These are phyloP conservation scores for Cordyceps cicadae DNA, from an alignment of 2,329 filamentous ascomycete species.

Conservation along the genomic window DNA sequence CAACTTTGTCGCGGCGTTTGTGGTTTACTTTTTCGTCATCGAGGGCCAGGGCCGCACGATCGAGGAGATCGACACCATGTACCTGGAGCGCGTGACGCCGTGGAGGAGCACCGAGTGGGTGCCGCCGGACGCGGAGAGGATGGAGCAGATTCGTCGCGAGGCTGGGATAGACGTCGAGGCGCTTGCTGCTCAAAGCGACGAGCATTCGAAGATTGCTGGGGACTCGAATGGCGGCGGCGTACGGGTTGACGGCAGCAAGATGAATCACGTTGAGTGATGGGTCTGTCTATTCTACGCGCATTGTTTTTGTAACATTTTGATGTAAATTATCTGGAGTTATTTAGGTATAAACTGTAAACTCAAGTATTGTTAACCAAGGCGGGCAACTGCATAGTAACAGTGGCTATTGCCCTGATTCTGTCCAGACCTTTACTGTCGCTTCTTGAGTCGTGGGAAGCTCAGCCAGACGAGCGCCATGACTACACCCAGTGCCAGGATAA, in stretches of 20 bases:
- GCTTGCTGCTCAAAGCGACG: slow-evolving; percentile 8
- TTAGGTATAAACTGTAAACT: neutral
- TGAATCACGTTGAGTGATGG: slow-evolving; percentile 5
- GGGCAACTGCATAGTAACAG: neutral
- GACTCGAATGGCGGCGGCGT: slow-evolving; percentile 2
- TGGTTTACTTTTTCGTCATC: slow-evolving; percentile 72
- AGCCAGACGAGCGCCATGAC: slow-evolving; percentile 28
- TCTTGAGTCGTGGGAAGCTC: slow-evolving; percentile 27
- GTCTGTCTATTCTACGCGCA: too few species aligned
- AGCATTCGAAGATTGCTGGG: slow-evolving; percentile 7
- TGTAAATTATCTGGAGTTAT: neutral
- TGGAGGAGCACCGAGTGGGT: slow-evolving; percentile 52
- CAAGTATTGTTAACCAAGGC: neutral
- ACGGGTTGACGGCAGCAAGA: slow-evolving; percentile 2
- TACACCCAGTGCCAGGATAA: slow-evolving; percentile 36
- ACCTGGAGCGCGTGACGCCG: slow-evolving; percentile 55
- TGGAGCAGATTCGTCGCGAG: slow-evolving; percentile 32
- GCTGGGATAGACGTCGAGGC: slow-evolving; percentile 32
- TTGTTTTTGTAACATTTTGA: neutral
- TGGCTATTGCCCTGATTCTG: too few species aligned
- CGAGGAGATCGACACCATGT: slow-evolving; percentile 76
- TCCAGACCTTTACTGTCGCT: slow-evolving; percentile 15
- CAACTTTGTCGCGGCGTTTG: slow-evolving; percentile 52
- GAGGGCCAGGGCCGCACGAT: slow-evolving; percentile 65
- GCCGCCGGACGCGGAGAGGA: slow-evolving; percentile 34